Conservation (phyloP, 2,329 filamentous ascomycete genomes). For the Pestalotiopsis sp. region DNA sequence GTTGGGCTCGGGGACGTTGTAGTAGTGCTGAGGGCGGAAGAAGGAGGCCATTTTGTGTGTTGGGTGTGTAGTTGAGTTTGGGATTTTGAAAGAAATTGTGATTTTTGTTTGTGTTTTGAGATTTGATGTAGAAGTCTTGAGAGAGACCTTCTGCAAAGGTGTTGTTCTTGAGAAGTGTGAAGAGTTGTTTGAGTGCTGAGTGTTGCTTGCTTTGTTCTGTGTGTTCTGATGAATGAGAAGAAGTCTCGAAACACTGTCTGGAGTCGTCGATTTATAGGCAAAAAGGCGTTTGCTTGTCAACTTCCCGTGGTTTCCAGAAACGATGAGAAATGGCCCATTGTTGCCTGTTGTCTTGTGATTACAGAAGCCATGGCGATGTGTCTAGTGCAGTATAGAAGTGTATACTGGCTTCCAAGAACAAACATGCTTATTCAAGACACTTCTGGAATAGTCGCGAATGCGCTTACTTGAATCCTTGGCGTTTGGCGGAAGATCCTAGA, state of each 20-base stretch:
- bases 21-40: slow-evolving; percentile 56
- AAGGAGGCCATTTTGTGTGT: slow-evolving; percentile 54
- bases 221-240: slow-evolving; percentile 29
- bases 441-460: background rate
- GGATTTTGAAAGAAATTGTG: slow-evolving; percentile 13
- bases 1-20: slow-evolving; percentile 48
- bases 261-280: slow-evolving; percentile 32
- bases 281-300: slow-evolving; percentile 12
- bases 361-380: slow-evolving; percentile 30
- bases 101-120: slow-evolving; percentile 6
- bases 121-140: slow-evolving; percentile 6
- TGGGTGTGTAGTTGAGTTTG: slow-evolving; percentile 3
- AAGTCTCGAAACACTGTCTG: slow-evolving; percentile 16
- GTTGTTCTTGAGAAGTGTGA: background rate
- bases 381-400: slow-evolving; percentile 16
- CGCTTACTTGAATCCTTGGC: background rate
- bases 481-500: background rate
- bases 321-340: slow-evolving; percentile 14
- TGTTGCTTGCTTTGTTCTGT: slow-evolving; percentile 22
- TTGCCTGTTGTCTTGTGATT: slow-evolving; percentile 10
- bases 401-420: background rate
- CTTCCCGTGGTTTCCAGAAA: slow-evolving; percentile 32
- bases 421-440: slow-evolving; percentile 3
- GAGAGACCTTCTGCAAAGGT: background rate
- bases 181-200: slow-evolving; percentile 9